phyloP scores from a whole-genome alignment of 2,329 filamentous ascomycete genomes.

The Leptodontidium sp. region DNA sequence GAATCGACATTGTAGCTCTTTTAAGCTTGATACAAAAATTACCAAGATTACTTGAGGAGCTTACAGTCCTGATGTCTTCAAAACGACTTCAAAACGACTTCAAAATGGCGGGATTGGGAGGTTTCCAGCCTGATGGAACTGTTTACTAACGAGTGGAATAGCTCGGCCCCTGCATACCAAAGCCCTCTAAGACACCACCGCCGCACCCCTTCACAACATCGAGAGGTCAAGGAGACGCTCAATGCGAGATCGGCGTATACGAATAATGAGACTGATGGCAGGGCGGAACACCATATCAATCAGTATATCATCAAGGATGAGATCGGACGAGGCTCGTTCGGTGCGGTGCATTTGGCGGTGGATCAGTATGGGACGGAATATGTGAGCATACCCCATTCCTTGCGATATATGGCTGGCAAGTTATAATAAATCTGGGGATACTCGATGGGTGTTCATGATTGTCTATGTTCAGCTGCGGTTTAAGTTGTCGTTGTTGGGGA shows the following conservation, averaged over 20 bases:
- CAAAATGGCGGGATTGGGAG: neutral
- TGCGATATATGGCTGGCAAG: neutral
- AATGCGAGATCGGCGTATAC: constrained; percentile 88
- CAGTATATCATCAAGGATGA: constrained; percentile 95
- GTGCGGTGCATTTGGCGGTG: constrained; percentile 86
- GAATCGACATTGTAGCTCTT: neutral
- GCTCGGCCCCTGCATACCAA: constrained; percentile 57
- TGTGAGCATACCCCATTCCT: constrained; percentile 63
- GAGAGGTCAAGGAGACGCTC: constrained; percentile 84
- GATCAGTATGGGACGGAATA: constrained; percentile 95
- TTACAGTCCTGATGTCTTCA: neutral
- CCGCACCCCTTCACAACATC: constrained; percentile 65
- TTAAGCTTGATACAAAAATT: neutral
- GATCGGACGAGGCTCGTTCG: constrained; percentile 96
- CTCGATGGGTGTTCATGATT: neutral
- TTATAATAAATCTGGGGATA: neutral
- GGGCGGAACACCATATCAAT: constrained; percentile 86
- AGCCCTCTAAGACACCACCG: constrained; percentile 72
- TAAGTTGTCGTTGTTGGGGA: too few relatives aligned
- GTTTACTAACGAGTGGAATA: constrained; percentile 43
- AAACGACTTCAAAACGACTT: too few relatives aligned
- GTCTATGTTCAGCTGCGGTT: too few relatives aligned
- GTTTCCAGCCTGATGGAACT: constrained; percentile 20
- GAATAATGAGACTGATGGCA: constrained; percentile 83
- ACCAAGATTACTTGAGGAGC: neutral